These are phyloP conservation scores for Eimeria falciformis DNA, from an alignment of 169 alveolate species.

Conservation along the genomic window DNA sequence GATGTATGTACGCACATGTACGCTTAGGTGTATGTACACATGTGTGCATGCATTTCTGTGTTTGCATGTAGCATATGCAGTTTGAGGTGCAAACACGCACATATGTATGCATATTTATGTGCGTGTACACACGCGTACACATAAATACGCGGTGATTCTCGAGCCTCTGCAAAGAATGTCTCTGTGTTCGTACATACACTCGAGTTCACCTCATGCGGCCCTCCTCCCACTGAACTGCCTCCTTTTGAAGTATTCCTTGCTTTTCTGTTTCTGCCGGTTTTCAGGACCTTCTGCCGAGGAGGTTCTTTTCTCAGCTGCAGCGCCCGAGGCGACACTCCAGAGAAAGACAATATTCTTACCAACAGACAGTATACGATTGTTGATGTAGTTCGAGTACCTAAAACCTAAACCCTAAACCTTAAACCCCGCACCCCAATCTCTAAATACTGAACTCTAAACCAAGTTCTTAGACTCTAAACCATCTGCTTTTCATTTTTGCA, in stretches of 20 bases:
- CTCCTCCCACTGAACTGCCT: too few species aligned
- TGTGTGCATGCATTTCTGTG: background rate
- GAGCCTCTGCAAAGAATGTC: too few species aligned
- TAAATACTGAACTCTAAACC: background rate
- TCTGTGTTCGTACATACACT: too few species aligned
- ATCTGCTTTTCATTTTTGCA: too few species aligned
- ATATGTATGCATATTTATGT: too few species aligned
- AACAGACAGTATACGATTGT: constrained; percentile 52
- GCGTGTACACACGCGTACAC: too few species aligned
- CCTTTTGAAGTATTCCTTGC: too few species aligned
- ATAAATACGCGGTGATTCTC: too few species aligned
- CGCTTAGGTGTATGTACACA: background rate
- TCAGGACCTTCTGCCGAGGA: constrained; percentile 18
- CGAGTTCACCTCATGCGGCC: too few species aligned
- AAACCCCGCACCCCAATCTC: background rate
- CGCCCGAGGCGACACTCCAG: constrained; percentile 26
- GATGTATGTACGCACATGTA: background rate
- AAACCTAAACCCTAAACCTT: background rate
- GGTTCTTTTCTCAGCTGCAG: constrained; percentile 27
- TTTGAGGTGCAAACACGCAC: too few species aligned
- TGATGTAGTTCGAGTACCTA: constrained; percentile 54
- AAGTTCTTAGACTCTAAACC: too few species aligned
- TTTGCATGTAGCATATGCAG: too few species aligned
- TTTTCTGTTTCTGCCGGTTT: background rate
- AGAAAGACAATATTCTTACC: constrained; percentile 39